Base-by-base conservation (phyloP, 1,284 basidiomycete genomes). In the Cystobasidium sp. region DNA sequence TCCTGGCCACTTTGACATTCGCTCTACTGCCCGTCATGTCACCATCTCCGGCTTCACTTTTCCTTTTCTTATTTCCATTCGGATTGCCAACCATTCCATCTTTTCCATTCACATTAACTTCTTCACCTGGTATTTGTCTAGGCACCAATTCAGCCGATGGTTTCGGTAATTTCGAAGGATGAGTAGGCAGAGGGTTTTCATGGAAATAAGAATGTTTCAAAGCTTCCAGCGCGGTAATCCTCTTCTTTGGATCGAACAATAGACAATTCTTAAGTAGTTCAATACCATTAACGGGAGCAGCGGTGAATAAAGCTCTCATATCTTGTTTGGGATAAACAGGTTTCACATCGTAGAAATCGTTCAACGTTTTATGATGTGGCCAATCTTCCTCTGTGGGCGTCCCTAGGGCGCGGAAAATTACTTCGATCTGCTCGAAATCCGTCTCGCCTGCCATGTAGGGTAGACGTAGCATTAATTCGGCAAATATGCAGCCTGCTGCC, bases 351-450 rank as follows among this genome's bases (percentile, higher is more conserved):
- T 93, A 86, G 81, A 93, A 96, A 82, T 95, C 91, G 0, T 94
- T 92, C n/a, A 97, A 85, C 81, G 90, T 89, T 1, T 88, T 91
- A 82, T 96, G 90, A 14, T 92, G 92, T 0, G 96, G 96, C 97
- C 97, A 99, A 37, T 98, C 95, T 67, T 92, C 89, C 80, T 98
- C 94, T 0, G 92, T 92, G 0, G 97, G 97, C 5, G 94, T 95
- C 0, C 97, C 97, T 20, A 99, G 86, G 0, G 96, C 96, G 52
- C 91, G 89, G 82, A 97, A 98, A 75, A 90, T 97, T 41, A 91
- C 94, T 80, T 93, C 95, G 37, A 99, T 84, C 82, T 99, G 97
- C 80, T 97, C 95, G 85, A 97, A 91, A 81, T 99, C 97, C 67
- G 88, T 92, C 79, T 98, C 94, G 12, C 94, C 94, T 0, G 94